Evolutionary conservation across 164 flowering plant genomes (phyloP), one percentile per base, ranked within the genome.

Genomic region (Annona squamosa): DNA sequence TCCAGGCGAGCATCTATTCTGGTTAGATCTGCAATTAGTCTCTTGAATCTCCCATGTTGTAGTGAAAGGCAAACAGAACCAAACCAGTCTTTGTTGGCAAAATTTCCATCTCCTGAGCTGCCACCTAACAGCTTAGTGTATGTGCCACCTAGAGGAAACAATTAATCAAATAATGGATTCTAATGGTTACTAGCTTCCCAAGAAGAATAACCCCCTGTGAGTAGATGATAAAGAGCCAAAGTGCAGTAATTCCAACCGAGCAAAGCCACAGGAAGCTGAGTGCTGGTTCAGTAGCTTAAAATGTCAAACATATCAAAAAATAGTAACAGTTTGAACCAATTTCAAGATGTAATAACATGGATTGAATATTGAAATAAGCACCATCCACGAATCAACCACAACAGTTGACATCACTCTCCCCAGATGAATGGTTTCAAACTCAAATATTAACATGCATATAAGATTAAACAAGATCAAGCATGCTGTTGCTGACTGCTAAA

Each of bases 1-100:
- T 92, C 94, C 71, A 94, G 69, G 19, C 97, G 91, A 70, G 95
- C 90, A 83, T 94, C 97, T 56, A 94, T 66, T 13, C 97, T 77
- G 46, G 97, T 92, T 43, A 94, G 84, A 75, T 94, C 97, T 71
- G 83, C 79, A 70, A 72, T 88, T 0, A 0, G 16, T 68, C 86
- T 81, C 72, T 85, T 86, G 81, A 94, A 94, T 65, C 79, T 83
- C 65, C 98, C 98, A 74, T 85, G 95, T 79, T 91, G 98, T 48
- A 81, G 79, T 26, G 91, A 88, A 79, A 74, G 90, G 83, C 94
- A 85, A 66, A 81, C 52, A 43, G 98, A 94, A 37, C 91, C 95
- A 84, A 91, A 94, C 48, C 88, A 68, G 77, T 94, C 97, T 61
- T 56, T 73, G 69, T 72, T 77, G 65, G 79, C 41, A 37, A 48